A percentile compares a stretch with the other conserved stretches of the same genome.
Conservation (phyloP, 768 basidiomycete genomes). For the Boletus subparvulus region DNA sequence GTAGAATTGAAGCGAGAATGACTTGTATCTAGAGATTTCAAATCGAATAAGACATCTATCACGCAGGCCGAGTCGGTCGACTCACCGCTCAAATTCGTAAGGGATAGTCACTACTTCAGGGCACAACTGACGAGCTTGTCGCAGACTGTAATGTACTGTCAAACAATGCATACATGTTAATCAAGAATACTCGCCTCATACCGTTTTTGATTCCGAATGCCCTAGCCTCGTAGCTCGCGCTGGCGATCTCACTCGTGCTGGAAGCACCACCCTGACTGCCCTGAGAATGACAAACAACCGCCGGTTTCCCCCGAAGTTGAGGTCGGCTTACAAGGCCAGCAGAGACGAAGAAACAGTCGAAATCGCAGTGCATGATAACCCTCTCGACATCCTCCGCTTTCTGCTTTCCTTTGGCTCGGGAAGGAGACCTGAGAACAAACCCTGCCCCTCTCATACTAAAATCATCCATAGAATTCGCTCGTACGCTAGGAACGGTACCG, state of each 20-base stretch:
- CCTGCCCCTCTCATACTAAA: constrained; percentile 57
- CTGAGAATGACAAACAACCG: constrained; percentile 95
- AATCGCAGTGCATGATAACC: constrained; percentile 91
- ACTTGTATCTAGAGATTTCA: constrained; percentile 64
- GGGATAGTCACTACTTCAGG: constrained; percentile 74
- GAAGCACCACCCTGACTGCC: constrained; percentile 65
- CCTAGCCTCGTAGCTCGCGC: constrained; percentile 91
- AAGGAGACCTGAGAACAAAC: constrained; percentile 48
- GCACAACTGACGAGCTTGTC: constrained; percentile 77
- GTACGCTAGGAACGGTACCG: not conserved
- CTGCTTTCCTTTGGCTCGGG: constrained; percentile 51
- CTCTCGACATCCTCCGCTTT: constrained; percentile 49
- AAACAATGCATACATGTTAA: not conserved
- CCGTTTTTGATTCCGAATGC: constrained; percentile 87
- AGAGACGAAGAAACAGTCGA: constrained; percentile 96
- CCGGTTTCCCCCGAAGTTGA: constrained; percentile 81
- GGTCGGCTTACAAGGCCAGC: constrained; percentile 82
- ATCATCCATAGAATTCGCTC: constrained; percentile 12
- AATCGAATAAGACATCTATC: not conserved
- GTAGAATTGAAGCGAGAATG: constrained; percentile 85
- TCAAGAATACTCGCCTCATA: constrained; percentile 70
- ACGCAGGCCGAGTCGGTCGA: not conserved
- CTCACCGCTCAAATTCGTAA: constrained; percentile 88
- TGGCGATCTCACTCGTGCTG: constrained; percentile 94
- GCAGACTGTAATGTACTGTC: constrained; percentile 49